Evolutionary conservation across 768 basidiomycete species (phyloP), one percentile per base, ranked within the genome.

Genomic region (Kwoniella shandongensis): DNA sequence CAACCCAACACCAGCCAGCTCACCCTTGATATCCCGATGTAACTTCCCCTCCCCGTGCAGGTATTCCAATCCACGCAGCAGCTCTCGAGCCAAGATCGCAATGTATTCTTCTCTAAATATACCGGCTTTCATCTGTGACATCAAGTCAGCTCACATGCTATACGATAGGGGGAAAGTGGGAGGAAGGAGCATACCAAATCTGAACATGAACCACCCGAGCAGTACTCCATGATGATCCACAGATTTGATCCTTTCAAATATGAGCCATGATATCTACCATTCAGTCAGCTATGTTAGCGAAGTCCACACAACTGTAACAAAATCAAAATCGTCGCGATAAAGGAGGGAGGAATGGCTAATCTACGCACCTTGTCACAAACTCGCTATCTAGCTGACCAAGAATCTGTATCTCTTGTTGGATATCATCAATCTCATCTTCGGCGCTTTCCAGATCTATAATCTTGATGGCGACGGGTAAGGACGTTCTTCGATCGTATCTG

Each of bases 361-460:
- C 1, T 60, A 81, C 86, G 74, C 67, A 92, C 89, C 91, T 94
- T 64, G 94, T 98, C 54, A 98, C 94, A 79, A 89, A 88, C 25
- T 89, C 87, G 23, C 92, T 97, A 78, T 98, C 94, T 65, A 99
- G 79, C 74, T 97, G 93, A 6, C 90, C 91, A 13, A 99, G 84
- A 61, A 99, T 98, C 77, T 96, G 91, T 54, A 99, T 98, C 78
- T 99, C 96, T 76, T 96, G 91, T 70, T 98, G 73, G 58, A 99
- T 98, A 79, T 98, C 96, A 76, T 98, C 96, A 73, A 98, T 97
- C 80, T 99, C 96, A 74, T 99, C 96, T 78, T 98, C 96, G 49
- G 96, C 96, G 73, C 89, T 91, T 78, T 99, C 96, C 29, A 99
- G 84, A 80, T 98, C 93, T 76, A 99, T 98, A 68, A 98, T 94